Conservation (phyloP, 2,329 filamentous ascomycete species). For the Sporothrix brunneoviolacea region DNA sequence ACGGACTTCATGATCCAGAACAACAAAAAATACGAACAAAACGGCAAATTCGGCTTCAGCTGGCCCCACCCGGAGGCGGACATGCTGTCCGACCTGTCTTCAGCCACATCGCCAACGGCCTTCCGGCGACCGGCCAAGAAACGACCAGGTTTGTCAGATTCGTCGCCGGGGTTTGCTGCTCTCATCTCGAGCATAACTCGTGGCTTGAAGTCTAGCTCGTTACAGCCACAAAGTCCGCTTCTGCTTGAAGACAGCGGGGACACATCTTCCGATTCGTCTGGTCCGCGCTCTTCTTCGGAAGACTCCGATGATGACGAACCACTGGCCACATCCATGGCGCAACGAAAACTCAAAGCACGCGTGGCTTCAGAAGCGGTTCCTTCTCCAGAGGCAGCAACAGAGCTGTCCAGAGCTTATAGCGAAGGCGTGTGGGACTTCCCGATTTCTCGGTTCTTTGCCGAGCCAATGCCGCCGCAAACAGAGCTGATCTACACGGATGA, state of each 20-base stretch:
- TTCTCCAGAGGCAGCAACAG: constrained; percentile 41
- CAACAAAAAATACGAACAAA: constrained; percentile 53
- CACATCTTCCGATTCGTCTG: constrained; percentile 9
- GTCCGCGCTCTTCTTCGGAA: constrained; percentile 19
- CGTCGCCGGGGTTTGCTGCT: constrained; percentile 20
- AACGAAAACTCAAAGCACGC: constrained; percentile 38
- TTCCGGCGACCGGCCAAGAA: constrained; percentile 18
- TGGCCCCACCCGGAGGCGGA: constrained; percentile 25
- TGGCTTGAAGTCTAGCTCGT: constrained; percentile 28
- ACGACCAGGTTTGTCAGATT: constrained; percentile 11
- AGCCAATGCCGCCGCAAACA: constrained; percentile 47
- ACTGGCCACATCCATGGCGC: constrained; percentile 39
- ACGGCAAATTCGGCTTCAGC: constrained; percentile 46
- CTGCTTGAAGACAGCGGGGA: constrained; percentile 12
- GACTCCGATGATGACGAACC: constrained; percentile 46
- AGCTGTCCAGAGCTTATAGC: constrained; percentile 43
- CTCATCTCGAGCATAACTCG: constrained; percentile 33
- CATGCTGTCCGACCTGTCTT: constrained; percentile 12
- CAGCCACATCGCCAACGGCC: constrained; percentile 17
- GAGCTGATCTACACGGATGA: constrained; percentile 45
- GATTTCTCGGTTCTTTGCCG: constrained; percentile 50
- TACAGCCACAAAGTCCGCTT: constrained; percentile 27
- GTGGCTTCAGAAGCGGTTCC: constrained; percentile 28
- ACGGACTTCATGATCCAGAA: constrained; percentile 46
- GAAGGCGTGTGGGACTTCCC: constrained; percentile 44